These are phyloP conservation scores for Hanseniaspora osmophila DNA, from an alignment of 805 yeast genomes.

Conservation along the genomic window DNA sequence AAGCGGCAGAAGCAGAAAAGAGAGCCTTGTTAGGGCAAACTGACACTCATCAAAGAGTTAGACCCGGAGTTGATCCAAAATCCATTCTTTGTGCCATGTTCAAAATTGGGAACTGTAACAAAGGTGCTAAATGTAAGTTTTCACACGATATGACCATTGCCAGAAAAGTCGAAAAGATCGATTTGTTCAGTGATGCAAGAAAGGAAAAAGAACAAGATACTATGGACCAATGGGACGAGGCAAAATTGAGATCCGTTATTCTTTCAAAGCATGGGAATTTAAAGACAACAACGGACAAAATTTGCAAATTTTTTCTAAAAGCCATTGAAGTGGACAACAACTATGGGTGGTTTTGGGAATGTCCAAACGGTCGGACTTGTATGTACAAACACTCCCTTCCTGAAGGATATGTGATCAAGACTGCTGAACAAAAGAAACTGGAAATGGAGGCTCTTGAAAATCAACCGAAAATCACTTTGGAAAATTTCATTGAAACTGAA, in stretches of 20 bases:
- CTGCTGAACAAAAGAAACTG: slow-evolving; percentile 85
- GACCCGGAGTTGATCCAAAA: slow-evolving; percentile 96
- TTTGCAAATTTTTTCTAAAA: slow-evolving; percentile 86
- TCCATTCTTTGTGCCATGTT: slow-evolving; percentile 80
- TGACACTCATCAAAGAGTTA: slow-evolving; percentile 64
- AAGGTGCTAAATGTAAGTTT: slow-evolving; percentile 76
- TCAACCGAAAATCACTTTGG: slow-evolving; percentile 83
- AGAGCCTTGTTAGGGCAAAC: slow-evolving; percentile 56
- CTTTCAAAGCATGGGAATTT: slow-evolving; percentile 88
- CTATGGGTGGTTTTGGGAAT: slow-evolving; percentile 98
- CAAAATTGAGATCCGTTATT: slow-evolving; percentile 75
- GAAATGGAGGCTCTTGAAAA: slow-evolving; percentile 74
- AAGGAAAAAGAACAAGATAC: slow-evolving; percentile 58
- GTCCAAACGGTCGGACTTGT: slow-evolving; percentile 93
- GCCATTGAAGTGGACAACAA: slow-evolving; percentile 88
- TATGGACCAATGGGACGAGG: slow-evolving; percentile 97
- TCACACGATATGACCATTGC: slow-evolving; percentile 79
- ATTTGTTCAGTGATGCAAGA: slow-evolving; percentile 83
- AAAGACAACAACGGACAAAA: slow-evolving; percentile 83
- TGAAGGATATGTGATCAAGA: slow-evolving; percentile 90
- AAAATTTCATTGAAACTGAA: slow-evolving; percentile 90
- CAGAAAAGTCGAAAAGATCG: slow-evolving; percentile 79
- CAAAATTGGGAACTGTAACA: slow-evolving; percentile 74
- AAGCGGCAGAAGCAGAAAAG: slow-evolving; percentile 78
- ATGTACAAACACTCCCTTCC: slow-evolving; percentile 92